Evolutionary conservation across 1,284 basidiomycete species (phyloP).

Genomic region (Ceratobasidium theobromae): DNA sequence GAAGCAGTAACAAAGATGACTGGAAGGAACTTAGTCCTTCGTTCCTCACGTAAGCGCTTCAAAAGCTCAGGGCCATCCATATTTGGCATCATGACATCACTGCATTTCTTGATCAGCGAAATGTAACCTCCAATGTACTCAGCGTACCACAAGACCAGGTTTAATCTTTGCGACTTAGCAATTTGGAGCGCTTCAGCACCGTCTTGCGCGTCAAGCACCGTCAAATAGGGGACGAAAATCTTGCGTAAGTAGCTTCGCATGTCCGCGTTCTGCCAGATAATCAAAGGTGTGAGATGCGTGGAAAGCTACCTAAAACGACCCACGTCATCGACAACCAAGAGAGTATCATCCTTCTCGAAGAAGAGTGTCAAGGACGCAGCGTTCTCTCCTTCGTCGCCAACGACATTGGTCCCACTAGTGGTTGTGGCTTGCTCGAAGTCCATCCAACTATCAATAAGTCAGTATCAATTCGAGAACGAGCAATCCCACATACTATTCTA

Average conservation of each 20-base stretch:
- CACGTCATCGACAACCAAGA: constrained; percentile 37
- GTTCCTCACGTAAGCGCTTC: neutral
- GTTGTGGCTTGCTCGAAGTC: constrained; percentile 36
- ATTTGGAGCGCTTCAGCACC: constrained; percentile 2
- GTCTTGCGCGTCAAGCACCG: constrained; percentile 21
- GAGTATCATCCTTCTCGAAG: constrained; percentile 38
- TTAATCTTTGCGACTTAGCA: neutral
- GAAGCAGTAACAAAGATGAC: constrained; percentile 40
- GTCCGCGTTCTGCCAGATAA: constrained; percentile 12
- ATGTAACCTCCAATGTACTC: neutral
- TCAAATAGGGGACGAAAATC: constrained; percentile 35
- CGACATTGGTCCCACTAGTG: neutral
- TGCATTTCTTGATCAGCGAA: neutral
- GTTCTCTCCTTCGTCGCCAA: constrained; percentile 37
- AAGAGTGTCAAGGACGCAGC: constrained; percentile 32
- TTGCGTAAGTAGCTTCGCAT: constrained; percentile 36
- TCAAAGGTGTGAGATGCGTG: neutral
- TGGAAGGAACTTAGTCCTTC: constrained; percentile 37
- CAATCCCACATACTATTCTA: neutral
- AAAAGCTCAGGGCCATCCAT: constrained; percentile 11
- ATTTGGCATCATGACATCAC: constrained; percentile 22
- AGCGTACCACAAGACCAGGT: neutral
- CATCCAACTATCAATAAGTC: constrained; percentile 1
- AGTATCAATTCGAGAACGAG: neutral
- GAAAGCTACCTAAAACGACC: neutral